Conservation (phyloP, 768 basidiomycete genomes). For the Phanerochaete carnosa region DNA sequence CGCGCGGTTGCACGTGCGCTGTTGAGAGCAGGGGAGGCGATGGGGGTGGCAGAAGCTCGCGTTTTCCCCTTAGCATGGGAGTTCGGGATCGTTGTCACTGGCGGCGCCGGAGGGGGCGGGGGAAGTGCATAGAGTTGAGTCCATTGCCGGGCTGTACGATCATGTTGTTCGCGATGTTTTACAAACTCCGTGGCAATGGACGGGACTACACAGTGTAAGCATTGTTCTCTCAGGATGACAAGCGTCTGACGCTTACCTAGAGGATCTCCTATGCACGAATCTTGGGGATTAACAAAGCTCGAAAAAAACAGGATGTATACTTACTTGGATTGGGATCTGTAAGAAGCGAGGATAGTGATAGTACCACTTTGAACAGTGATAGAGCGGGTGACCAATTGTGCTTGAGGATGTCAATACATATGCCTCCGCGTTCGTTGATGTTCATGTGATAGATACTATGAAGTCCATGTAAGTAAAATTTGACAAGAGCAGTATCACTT, state of each 20-base stretch:
- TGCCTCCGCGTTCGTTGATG: slow-evolving; percentile 73
- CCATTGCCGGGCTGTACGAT: slow-evolving; percentile 77
- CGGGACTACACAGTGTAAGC: slow-evolving; percentile 44
- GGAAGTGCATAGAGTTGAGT: slow-evolving; percentile 67
- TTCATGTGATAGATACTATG: slow-evolving; percentile 88
- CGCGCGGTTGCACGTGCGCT: not conserved
- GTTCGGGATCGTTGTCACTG: slow-evolving; percentile 1
- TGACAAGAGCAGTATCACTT: not conserved
- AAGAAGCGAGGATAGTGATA: slow-evolving; percentile 87
- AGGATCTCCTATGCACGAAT: slow-evolving; percentile 54
- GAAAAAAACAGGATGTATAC: slow-evolving; percentile 23
- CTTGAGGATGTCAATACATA: slow-evolving; percentile 91
- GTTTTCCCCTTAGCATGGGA: slow-evolving; percentile 14
- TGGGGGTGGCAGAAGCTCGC: not conserved
- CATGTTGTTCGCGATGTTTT: slow-evolving; percentile 66
- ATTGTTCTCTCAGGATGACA: not conserved
- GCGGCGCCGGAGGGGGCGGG: slow-evolving; percentile 31
- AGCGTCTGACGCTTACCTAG: slow-evolving; percentile 44
- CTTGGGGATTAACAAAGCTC: slow-evolving; percentile 1
- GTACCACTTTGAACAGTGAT: slow-evolving; percentile 91
- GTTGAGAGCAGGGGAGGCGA: not conserved
- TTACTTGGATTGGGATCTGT: slow-evolving; percentile 92
- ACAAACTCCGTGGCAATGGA: slow-evolving; percentile 68
- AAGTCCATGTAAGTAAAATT: not conserved
- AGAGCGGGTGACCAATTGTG: slow-evolving; percentile 93